Percentiles rank a stretch among this genome's conserved stretches.
These are phyloP conservation scores for Gnaphalium uliginosum DNA, from an alignment of 129 eudicot species.

Conservation along the genomic window DNA sequence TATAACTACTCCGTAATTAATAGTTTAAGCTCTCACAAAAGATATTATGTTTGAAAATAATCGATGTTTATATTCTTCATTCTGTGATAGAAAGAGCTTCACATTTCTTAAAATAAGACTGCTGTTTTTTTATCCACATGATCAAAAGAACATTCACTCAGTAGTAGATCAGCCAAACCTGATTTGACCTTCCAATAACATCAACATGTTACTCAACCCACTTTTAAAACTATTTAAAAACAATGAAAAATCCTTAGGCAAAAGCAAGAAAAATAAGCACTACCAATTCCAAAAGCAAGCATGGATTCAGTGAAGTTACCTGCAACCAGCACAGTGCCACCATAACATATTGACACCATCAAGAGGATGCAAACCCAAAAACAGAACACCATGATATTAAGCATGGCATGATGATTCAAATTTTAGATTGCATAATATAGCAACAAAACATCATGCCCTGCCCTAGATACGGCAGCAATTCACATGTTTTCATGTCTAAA, in stretches of 20 bases:
- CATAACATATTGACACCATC: background rate
- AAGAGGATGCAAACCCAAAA: background rate
- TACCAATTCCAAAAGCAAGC: too few species aligned
- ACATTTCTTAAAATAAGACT: too few species aligned
- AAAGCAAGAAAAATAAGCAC: too few species aligned
- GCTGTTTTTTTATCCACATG: background rate
- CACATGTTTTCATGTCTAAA: constrained; percentile 15
- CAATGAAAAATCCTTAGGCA: too few species aligned
- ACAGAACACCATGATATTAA: constrained; percentile 8
- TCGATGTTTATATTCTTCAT: background rate
- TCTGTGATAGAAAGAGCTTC: background rate
- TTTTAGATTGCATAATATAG: background rate
- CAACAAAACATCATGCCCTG: constrained; percentile 5
- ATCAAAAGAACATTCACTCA: too few species aligned
- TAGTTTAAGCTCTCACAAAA: background rate
- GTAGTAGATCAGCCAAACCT: too few species aligned
- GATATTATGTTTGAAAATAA: too few species aligned
- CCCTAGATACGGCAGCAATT: background rate
- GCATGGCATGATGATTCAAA: background rate
- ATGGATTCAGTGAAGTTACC: too few species aligned
- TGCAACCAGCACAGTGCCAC: background rate
- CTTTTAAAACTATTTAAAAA: too few species aligned
- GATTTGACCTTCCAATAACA: too few species aligned
- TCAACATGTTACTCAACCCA: too few species aligned
- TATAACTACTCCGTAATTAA: too few species aligned